phyloP scores from a whole-genome alignment of 768 basidiomycete species.

The Termitomyces sp. region DNA sequence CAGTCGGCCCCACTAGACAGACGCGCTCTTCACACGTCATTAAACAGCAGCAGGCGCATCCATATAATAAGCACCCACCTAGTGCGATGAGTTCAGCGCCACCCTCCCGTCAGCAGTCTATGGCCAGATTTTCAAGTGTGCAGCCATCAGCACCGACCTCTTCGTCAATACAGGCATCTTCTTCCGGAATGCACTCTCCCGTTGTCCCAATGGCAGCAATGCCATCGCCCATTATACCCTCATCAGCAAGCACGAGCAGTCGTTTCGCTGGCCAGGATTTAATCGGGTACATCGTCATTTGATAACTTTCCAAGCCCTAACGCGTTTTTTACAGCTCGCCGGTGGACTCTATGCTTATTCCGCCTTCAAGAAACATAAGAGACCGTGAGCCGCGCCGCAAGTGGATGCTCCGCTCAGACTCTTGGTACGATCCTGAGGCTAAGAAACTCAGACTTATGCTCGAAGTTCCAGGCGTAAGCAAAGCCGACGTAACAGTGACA shows the following conservation, averaged over 20 bases:
- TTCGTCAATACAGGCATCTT: slow-evolving; percentile 16
- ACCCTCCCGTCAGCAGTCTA: slow-evolving; percentile 12
- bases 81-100: slow-evolving; percentile 13
- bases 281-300: slow-evolving; percentile 15
- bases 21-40: slow-evolving; percentile 3
- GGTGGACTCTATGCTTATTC: slow-evolving; percentile 11
- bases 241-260: slow-evolving; percentile 15
- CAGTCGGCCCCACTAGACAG: slow-evolving; percentile 13
- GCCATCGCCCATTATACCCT: slow-evolving; percentile 19
- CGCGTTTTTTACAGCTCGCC: slow-evolving; percentile 16
- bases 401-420: slow-evolving; percentile 54
- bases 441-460: slow-evolving; percentile 53
- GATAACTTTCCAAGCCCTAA: not conserved
- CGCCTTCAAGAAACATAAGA: slow-evolving; percentile 8
- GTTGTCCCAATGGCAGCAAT: slow-evolving; percentile 11
- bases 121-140: slow-evolving; percentile 20
- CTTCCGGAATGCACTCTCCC: slow-evolving; percentile 19
- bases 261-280: slow-evolving; percentile 20
- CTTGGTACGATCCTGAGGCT: slow-evolving; percentile 48
- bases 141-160: slow-evolving; percentile 19
- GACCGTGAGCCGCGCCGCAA: slow-evolving; percentile 15
- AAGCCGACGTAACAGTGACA: slow-evolving; percentile 49
- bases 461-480: slow-evolving; percentile 66
- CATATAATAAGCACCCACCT: slow-evolving; percentile 8
- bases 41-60: slow-evolving; percentile 15